Percentiles rank a stretch among this genome's conserved stretches.
Evolutionary conservation across 306 rosid genomes (phyloP).

Genomic region (Vicia sativa): DNA sequence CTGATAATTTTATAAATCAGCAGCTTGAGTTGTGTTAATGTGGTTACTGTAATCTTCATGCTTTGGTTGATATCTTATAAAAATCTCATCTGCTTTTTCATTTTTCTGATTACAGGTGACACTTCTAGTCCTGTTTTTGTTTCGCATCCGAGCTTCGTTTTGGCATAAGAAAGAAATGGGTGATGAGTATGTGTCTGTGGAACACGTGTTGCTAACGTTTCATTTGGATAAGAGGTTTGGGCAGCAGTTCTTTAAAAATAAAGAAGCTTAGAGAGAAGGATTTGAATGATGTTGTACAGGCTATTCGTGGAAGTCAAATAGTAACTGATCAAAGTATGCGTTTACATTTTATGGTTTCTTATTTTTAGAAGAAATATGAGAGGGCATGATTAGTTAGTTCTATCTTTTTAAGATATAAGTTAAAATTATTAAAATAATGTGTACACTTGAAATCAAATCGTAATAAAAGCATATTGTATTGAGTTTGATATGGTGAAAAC

Average conservation of each 20-base stretch:
- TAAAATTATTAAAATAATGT: too few species aligned
- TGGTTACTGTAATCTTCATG: too few species aligned
- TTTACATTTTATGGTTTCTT: too few species aligned
- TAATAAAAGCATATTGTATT: too few species aligned
- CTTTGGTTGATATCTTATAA: too few species aligned
- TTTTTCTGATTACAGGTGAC: conserved; percentile 52
- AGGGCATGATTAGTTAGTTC: too few species aligned
- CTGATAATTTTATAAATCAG: conserved; percentile 74
- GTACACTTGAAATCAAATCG: too few species aligned
- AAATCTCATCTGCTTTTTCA: too few species aligned
- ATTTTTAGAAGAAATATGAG: conserved; percentile 90
- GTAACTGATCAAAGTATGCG: conserved; percentile 72
- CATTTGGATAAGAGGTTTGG: conserved; percentile 75
- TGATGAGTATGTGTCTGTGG: conserved; percentile 85
- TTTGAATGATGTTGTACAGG: conserved; percentile 81
- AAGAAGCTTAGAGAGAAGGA: conserved; percentile 67
- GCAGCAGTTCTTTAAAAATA: conserved; percentile 69
- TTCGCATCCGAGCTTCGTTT: conserved; percentile 54
- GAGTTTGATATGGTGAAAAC: too few species aligned
- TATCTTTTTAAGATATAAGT: too few species aligned
- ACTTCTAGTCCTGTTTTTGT: conserved; percentile 76
- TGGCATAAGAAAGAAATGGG: conserved; percentile 81
- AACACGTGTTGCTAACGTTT: conserved; percentile 81
- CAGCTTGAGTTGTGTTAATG: conserved; percentile 56
- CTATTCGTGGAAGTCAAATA: conserved; percentile 86